Base-by-base conservation (phyloP, 345 rosid species). In the Citrus medica region DNA sequence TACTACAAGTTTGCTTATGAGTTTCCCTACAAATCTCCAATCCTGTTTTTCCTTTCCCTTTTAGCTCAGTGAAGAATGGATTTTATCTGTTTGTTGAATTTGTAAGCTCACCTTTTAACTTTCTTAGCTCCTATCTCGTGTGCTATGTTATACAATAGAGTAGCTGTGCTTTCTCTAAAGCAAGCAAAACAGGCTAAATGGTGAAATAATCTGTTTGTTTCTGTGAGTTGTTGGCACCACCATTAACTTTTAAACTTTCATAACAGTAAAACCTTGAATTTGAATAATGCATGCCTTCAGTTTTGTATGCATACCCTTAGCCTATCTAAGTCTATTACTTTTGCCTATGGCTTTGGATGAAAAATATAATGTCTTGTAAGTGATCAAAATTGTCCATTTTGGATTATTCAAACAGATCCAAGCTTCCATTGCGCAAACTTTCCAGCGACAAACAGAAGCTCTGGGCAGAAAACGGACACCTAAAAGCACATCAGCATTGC, bases 371-470 rank as follows among this genome's bases (percentile, higher is more conserved):
- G 27, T 13, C 46, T 30, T 33, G 7, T 8, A 46, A 58, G 22
- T 27, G 59, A 48, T 56, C 69, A 46, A 48, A 78, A 63, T 69
- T 53, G 22, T 13, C 51, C 38, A n/a, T 67, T 9, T 51, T 30
- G 32, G 48, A 65, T 72, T 37, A 69, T 85, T 72, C 68, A 61
- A 55, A 67, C 83, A 89, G 92, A 89, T 89, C 74, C 90, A 89
- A 85, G 90, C 82, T 73, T 77, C 88, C 14, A 89, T 89, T 67
- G 83, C 90, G 25, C 80, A 81, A 80, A 87, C 88, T 64, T 48
- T 83, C 61, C 79, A 71, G 35, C 81, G 88, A 58, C 92, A 89
- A 80, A 82, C 90, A 65, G 90, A 85, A 82, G 86, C 86, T 71
- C 69, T 86, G 55, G 82, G 88, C 67, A 81, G 82, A 66, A 85